Conservation (phyloP, 345 rosid species). For the Alliaria petiolata region DNA sequence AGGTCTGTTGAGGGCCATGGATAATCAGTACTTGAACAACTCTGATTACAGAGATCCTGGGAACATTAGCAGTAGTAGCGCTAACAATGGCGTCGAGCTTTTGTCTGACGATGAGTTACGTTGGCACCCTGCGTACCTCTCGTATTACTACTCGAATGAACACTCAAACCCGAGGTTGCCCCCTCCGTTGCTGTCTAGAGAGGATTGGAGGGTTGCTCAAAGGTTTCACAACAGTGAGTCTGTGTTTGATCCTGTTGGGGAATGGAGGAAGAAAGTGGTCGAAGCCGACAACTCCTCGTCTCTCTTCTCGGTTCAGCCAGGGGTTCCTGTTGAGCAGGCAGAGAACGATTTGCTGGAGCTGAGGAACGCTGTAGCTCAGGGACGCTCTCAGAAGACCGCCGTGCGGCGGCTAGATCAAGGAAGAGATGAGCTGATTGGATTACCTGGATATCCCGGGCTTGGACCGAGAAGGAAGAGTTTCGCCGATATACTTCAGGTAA, state of each 20-base stretch:
- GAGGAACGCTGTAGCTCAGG: constrained; percentile 51
- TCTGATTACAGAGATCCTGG: constrained; percentile 37
- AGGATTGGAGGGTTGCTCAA: constrained; percentile 86
- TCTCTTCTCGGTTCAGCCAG: constrained; percentile 74
- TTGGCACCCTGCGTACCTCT: constrained; percentile 72
- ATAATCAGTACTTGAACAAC: constrained; percentile 50
- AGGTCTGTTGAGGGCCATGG: constrained; percentile 76
- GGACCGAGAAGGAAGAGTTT: constrained; percentile 89
- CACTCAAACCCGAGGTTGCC: constrained; percentile 83
- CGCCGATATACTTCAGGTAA: constrained; percentile 94
- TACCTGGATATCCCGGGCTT: constrained; percentile 43
- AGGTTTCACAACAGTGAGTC: constrained; percentile 69
- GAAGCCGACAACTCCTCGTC: constrained; percentile 45
- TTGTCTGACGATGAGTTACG: constrained; percentile 77
- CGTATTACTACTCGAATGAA: constrained; percentile 73
- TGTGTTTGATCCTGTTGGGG: constrained; percentile 47
- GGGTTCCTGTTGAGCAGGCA: constrained; percentile 50
- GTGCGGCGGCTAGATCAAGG: constrained; percentile 50
- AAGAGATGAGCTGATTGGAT: constrained; percentile 37
- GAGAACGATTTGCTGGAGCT: constrained; percentile 64
- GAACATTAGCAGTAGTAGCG: constrained; percentile 1
- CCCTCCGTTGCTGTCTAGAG: constrained; percentile 77
- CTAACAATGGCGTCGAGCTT: constrained; percentile 33
- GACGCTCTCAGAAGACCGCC: constrained; percentile 38
- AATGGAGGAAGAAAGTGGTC: constrained; percentile 45